Conservation (phyloP, 169 alveolate genomes). For the Plasmodium coatneyi region DNA sequence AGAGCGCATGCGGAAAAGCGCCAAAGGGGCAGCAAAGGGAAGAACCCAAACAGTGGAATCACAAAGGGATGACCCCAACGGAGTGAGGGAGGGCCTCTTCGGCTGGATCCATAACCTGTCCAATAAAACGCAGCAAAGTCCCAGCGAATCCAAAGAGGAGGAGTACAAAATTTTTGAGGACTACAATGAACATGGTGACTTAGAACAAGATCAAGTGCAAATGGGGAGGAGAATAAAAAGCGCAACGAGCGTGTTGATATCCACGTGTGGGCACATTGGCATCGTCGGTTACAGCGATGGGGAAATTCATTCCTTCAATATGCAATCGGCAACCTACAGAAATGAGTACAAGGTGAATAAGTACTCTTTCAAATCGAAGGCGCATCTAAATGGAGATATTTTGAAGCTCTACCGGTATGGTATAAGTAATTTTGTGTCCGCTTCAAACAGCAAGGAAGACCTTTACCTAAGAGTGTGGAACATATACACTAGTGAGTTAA, state of each 20-base stretch:
- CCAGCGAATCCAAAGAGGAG: conserved; percentile 82
- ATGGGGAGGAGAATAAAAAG: conserved; percentile 38
- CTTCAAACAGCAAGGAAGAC: conserved; percentile 35
- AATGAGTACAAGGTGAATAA: conserved; percentile 61
- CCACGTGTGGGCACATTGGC: conserved; percentile 95
- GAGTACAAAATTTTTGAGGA: conserved; percentile 88
- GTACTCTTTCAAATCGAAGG: conserved; percentile 55
- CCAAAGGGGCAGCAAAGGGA: not conserved
- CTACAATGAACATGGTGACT: conserved; percentile 30
- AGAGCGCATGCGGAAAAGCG: not conserved
- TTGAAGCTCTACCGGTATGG: conserved; percentile 46
- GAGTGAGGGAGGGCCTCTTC: conserved; percentile 79
- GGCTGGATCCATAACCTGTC: not conserved
- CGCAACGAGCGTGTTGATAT: conserved; percentile 90
- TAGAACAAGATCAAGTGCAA: not conserved
- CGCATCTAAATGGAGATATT: conserved; percentile 55
- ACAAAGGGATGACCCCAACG: conserved; percentile 76
- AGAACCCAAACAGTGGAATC: not conserved
- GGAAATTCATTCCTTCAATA: conserved; percentile 90
- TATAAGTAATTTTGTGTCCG: conserved; percentile 51
- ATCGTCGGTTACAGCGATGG: conserved; percentile 93
- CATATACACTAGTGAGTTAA: conserved; percentile 42
- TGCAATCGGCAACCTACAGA: conserved; percentile 83
- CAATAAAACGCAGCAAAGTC: conserved; percentile 70
- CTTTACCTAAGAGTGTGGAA: conserved; percentile 52